phyloP scores from a whole-genome alignment of 2,329 filamentous ascomycete species.

The Aquanectria penicillioides region DNA sequence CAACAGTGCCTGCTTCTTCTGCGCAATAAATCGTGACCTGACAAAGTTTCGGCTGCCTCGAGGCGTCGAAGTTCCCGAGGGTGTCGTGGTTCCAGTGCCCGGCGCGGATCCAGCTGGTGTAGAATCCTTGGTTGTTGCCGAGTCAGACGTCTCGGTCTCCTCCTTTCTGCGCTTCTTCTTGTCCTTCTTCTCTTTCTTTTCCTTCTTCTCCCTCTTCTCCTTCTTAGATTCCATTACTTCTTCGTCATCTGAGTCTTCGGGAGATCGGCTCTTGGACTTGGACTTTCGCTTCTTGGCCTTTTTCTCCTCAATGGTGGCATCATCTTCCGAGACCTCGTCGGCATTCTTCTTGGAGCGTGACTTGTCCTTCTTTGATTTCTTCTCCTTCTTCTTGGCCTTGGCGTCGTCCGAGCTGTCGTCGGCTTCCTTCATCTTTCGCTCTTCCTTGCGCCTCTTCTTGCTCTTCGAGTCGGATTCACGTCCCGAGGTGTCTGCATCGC shows the following conservation, averaged over 20 bases:
- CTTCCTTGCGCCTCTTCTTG: conserved; percentile 51
- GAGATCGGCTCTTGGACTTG: conserved; percentile 42
- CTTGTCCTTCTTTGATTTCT: conserved; percentile 55
- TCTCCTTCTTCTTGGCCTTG: conserved; percentile 38
- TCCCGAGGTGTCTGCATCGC: conserved; percentile 42
- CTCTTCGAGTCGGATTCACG: conserved; percentile 46
- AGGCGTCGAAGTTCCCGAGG: conserved; percentile 57
- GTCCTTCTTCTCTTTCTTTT: conserved; percentile 54
- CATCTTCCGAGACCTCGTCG: conserved; percentile 34
- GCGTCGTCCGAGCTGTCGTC: conserved; percentile 30
- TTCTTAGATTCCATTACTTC: conserved; percentile 45
- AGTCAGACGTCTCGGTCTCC: conserved; percentile 42
- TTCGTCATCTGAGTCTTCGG: conserved; percentile 40
- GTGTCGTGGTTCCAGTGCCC: conserved; percentile 50
- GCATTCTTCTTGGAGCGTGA: conserved; percentile 39
- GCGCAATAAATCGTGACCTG: conserved; percentile 84
- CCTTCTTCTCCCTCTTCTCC: conserved; percentile 55
- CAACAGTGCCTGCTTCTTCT: conserved; percentile 85
- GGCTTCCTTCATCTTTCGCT: conserved; percentile 46
- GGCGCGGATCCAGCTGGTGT: conserved; percentile 44
- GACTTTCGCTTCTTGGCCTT: conserved; percentile 48
- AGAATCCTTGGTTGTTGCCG: conserved; percentile 29
- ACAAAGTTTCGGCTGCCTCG: conserved; percentile 74
- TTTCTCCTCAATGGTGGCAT: conserved; percentile 37
- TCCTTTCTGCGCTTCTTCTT: conserved; percentile 63